Base-by-base conservation (phyloP, 805 yeast species). In the Kluyveromyces starmeri region DNA sequence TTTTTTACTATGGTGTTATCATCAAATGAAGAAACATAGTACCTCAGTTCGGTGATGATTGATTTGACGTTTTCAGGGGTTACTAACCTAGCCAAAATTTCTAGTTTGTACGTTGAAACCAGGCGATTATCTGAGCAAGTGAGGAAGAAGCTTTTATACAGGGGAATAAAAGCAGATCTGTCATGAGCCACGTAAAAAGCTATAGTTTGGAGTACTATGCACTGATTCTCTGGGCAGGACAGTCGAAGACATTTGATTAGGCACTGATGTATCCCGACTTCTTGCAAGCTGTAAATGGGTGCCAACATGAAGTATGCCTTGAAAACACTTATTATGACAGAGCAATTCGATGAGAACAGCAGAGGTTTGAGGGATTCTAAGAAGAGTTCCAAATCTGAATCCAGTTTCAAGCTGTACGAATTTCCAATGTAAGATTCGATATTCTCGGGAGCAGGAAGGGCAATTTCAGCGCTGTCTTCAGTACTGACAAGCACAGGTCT, bases 11-110 rank as follows among this genome's bases (percentile, higher is more conserved):
- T 55, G 0, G 60, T 38, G 28, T 46, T 50, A 34, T 45, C 37
- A 1, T 46, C 38, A 10, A 56, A 47, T 13, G 48, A 39, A 8
- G 59, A 39, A 0, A 74, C 71, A 40, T 73, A 70, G 48, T 74
- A 73, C 48, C 77, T 78, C 20, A 86, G 55, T 51, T 85, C 94
- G 20, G 68, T 64, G 20, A 79, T 56, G 4, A 83, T 66, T 2
- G 47, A 38, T 14, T 65, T 62, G 28, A 74, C 70, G 45, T 72
- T 83, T 8, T 58, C 50, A 24, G 70, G 72, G 36, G 68, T 66
- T 22, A 75, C 68, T n/a, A 84, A 58, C 15, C 68, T 62, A 5
- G 84, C 67, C 24, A 85, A 57, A 14, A 83, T 71, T 31, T 66
- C 64, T 5, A 88, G 53, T 53, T 85, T 89, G 31, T 68, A 56